Percentiles rank a stretch among this genome's conserved stretches.
These are phyloP conservation scores for Picea glauca DNA, from an alignment of 75 land plant genomes.

Conservation along the genomic window DNA sequence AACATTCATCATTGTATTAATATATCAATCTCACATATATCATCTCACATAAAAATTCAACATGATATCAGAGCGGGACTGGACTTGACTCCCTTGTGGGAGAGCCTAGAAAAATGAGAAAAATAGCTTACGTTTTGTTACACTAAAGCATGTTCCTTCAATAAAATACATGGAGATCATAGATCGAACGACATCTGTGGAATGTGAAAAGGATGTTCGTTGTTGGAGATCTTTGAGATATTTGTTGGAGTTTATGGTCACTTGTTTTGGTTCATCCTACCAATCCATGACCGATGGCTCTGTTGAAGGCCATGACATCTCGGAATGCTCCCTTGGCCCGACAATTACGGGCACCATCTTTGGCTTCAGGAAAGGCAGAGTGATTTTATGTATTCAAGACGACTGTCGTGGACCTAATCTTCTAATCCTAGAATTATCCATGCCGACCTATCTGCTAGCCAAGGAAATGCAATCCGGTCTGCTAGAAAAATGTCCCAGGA, in stretches of 20 bases:
- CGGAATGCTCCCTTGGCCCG: conserved; percentile 6
- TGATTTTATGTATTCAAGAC: conserved; percentile 37
- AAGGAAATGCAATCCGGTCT: conserved; percentile 37
- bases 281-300: too few species aligned
- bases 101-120: too few species aligned
- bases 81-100: too few species aligned
- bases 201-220: conserved; percentile 11
- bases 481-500: not conserved
- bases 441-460: conserved; percentile 32
- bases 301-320: not conserved
- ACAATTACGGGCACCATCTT: conserved; percentile 45
- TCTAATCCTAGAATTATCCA: conserved; percentile 34
- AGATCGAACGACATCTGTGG: not conserved
- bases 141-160: too few species aligned
- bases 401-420: conserved; percentile 23
- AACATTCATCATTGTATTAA: too few species aligned
- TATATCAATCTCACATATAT: too few species aligned
- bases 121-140: too few species aligned
- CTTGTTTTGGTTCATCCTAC: conserved; percentile 7
- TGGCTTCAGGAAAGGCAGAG: conserved; percentile 41
- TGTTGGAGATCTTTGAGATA: conserved; percentile 17
- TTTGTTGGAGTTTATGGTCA: conserved; percentile 10
- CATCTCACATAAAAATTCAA: too few species aligned
- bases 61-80: too few species aligned
- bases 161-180: too few species aligned